A percentile compares a stretch with the other conserved stretches of the same genome.
Evolutionary conservation across 257 asterid species (phyloP).

Genomic region (Plantago major): DNA sequence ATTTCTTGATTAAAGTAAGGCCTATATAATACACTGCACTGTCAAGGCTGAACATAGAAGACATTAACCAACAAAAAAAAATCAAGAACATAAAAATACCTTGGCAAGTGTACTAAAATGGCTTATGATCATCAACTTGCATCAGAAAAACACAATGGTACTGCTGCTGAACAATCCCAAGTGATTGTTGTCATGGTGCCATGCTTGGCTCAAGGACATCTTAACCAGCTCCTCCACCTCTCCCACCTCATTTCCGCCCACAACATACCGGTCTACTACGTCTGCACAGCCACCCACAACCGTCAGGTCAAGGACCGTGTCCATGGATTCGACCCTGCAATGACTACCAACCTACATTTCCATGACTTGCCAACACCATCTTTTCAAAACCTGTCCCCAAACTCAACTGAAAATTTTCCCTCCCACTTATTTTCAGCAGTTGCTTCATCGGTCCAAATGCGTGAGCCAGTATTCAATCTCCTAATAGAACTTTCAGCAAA

Average conservation of each 20-base stretch:
- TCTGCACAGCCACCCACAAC: background rate
- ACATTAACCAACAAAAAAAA: no score
- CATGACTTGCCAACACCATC: background rate
- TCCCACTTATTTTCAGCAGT: background rate
- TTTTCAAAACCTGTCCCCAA: background rate
- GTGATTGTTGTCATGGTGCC: constrained; percentile 4
- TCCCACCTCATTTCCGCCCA: background rate
- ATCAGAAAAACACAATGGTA: no score
- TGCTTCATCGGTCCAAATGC: background rate
- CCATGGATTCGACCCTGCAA: background rate
- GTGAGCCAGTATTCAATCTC: background rate
- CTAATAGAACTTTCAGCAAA: background rate
- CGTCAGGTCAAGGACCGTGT: background rate
- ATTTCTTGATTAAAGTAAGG: no score
- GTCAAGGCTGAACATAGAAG: no score
- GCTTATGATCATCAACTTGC: no score
- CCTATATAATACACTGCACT: no score
- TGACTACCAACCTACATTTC: background rate
- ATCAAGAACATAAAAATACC: no score
- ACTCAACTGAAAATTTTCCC: background rate
- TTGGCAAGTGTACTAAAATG: no score
- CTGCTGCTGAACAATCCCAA: background rate
- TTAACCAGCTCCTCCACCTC: constrained; percentile 4
- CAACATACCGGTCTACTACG: background rate
- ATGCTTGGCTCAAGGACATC: background rate